These are phyloP conservation scores for Penstemon newberryi DNA, from an alignment of 257 asterid genomes.

Conservation along the genomic window DNA sequence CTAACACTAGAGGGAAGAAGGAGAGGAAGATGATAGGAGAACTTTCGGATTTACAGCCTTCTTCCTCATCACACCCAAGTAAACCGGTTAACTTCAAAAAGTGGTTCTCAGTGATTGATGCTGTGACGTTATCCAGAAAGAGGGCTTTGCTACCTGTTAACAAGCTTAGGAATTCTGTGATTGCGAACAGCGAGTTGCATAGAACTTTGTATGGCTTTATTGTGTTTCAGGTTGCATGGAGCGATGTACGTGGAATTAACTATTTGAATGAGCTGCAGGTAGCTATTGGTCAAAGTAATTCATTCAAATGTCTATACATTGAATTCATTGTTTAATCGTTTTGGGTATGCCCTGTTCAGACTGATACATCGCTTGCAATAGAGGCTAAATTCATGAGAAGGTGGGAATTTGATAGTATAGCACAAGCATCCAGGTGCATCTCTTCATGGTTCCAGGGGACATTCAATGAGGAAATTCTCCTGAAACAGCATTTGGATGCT, in stretches of 20 bases:
- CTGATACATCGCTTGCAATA: slow-evolving; percentile 86
- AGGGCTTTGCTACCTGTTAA: slow-evolving; percentile 89
- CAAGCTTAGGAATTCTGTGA: slow-evolving; percentile 72
- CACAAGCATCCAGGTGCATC: slow-evolving; percentile 67
- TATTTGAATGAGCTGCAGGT: slow-evolving; percentile 98
- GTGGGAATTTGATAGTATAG: slow-evolving; percentile 94
- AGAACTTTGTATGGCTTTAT: slow-evolving; percentile 91
- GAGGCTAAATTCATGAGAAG: slow-evolving; percentile 91
- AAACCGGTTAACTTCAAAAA: slow-evolving; percentile 46
- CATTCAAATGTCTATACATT: slow-evolving; percentile 13
- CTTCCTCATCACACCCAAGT: slow-evolving; percentile 42
- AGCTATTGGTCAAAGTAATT: slow-evolving; percentile 20
- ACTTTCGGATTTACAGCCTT: slow-evolving; percentile 36
- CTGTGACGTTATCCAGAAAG: slow-evolving; percentile 67
- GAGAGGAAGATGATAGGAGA: slow-evolving; percentile 43
- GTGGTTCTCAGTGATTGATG: slow-evolving; percentile 78
- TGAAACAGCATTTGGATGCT: slow-evolving; percentile 68
- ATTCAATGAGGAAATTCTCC: slow-evolving; percentile 48
- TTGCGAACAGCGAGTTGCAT: slow-evolving; percentile 77
- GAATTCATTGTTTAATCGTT: slow-evolving; percentile 8
- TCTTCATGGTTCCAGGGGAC: slow-evolving; percentile 88
- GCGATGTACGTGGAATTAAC: slow-evolving; percentile 82
- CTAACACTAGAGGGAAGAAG: slow-evolving; percentile 70
- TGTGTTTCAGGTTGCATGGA: slow-evolving; percentile 90
- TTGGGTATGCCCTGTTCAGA: slow-evolving; percentile 45